Percentiles rank a stretch among this genome's conserved stretches.
Conservation (phyloP, 164 flowering plant species). For the Cinnamomum chago region DNA sequence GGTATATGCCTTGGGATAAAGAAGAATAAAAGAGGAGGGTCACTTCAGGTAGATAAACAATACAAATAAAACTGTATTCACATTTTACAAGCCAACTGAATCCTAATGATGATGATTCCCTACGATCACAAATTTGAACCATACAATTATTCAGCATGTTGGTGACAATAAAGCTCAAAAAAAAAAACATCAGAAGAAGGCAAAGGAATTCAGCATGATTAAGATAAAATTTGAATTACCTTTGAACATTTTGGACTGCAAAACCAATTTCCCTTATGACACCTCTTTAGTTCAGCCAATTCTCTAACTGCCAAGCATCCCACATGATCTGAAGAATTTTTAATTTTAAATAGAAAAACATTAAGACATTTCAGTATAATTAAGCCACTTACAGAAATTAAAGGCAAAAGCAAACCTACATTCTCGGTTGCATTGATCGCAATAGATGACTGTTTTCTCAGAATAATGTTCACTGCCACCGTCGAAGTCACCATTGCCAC, state of each 20-base stretch:
- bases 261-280: slow-evolving; percentile 49
- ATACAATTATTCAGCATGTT: background rate
- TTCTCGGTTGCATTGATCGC: slow-evolving; percentile 68
- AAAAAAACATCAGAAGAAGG: background rate
- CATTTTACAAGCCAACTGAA: too few species aligned
- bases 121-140: background rate
- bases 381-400: background rate
- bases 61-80: too few species aligned
- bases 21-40: too few species aligned
- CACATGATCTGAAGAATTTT: slow-evolving; percentile 55
- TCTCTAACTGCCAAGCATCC: slow-evolving; percentile 44
- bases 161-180: background rate
- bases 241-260: slow-evolving; percentile 60
- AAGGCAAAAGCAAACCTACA: slow-evolving; percentile 43
- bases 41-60: too few species aligned
- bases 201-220: background rate
- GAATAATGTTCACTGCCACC: slow-evolving; percentile 13
- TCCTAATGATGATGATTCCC: background rate
- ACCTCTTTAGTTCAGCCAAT: slow-evolving; percentile 8
- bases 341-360: background rate
- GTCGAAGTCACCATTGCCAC: slow-evolving; percentile 36
- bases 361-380: background rate
- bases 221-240: slow-evolving; percentile 30
- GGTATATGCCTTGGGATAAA: background rate
- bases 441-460: slow-evolving; percentile 33